These are phyloP conservation scores for Trichoderma sp. DNA, from an alignment of 2,329 filamentous ascomycete species.

Conservation along the genomic window DNA sequence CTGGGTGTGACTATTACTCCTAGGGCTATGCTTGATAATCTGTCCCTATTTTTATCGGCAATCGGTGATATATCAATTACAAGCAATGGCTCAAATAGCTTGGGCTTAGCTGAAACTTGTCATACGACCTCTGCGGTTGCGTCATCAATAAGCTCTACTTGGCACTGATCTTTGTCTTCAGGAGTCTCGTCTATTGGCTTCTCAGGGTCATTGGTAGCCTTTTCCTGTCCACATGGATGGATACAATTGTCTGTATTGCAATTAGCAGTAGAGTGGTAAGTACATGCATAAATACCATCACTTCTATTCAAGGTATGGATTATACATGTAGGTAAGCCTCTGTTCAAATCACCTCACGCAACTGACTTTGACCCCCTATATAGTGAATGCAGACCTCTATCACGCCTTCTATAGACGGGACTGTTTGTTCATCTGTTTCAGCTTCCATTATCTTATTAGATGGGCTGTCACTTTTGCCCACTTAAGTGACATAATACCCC, in stretches of 20 bases:
- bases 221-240: background rate
- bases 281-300: background rate
- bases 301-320: background rate
- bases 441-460: background rate
- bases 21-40: no score
- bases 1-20: no score
- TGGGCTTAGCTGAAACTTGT: background rate
- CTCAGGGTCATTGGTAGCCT: background rate
- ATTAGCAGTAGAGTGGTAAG: background rate
- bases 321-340: background rate
- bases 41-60: background rate
- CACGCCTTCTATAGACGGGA: background rate
- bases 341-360: background rate
- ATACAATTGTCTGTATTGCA: background rate
- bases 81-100: background rate
- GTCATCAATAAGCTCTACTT: background rate
- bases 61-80: background rate
- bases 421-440: background rate
- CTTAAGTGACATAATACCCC: background rate
- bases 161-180: background rate
- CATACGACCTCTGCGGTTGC: background rate
- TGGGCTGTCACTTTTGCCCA: background rate
- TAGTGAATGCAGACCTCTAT: no score
- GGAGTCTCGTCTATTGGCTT: background rate
- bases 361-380: background rate